Conservation (phyloP, 2,329 filamentous ascomycete genomes). For the Volutella citrinella region DNA sequence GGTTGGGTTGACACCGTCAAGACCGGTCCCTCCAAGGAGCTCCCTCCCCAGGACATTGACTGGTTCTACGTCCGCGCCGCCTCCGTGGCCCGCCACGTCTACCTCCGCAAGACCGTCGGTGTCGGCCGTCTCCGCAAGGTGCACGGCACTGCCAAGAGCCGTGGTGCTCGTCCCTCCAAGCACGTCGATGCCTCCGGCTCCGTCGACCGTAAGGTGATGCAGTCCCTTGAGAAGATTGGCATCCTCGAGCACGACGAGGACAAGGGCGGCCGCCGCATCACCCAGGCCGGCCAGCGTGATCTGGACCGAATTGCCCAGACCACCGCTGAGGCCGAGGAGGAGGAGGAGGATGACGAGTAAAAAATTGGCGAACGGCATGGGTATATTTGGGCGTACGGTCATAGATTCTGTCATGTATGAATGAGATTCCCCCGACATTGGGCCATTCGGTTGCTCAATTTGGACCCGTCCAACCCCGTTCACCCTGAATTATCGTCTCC, state of each 20-base stretch:
- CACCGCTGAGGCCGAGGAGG: slow-evolving; percentile 69
- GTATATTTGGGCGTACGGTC: slow-evolving; percentile 39
- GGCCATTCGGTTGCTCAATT: slow-evolving; percentile 36
- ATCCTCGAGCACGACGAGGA: slow-evolving; percentile 97
- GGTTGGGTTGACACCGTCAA: slow-evolving; percentile 99
- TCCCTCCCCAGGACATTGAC: slow-evolving; percentile 96
- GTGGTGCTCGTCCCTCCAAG: slow-evolving; percentile 83
- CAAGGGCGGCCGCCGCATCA: slow-evolving; percentile 97
- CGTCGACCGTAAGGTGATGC: slow-evolving; percentile 96
- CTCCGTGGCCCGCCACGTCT: slow-evolving; percentile 95
- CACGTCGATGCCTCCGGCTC: slow-evolving; percentile 94
- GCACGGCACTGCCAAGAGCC: slow-evolving; percentile 97
- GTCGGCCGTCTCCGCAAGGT: slow-evolving; percentile 96
- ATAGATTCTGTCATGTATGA: slow-evolving; percentile 39
- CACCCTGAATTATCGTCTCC: too few relatives aligned
- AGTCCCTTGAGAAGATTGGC: slow-evolving; percentile 98
- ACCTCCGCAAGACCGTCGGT: slow-evolving; percentile 99
- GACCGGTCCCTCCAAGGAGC: slow-evolving; percentile 94
- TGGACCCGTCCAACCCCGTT: slow-evolving; percentile 28
- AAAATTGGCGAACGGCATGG: slow-evolving; percentile 15
- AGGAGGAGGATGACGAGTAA: slow-evolving; percentile 66
- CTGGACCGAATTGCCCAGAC: slow-evolving; percentile 93
- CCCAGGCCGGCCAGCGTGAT: slow-evolving; percentile 97
- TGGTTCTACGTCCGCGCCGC: slow-evolving; percentile 94
- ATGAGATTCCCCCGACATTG: slow-evolving; percentile 37